Evolutionary conservation across 495 filamentous ascomycete genomes (phyloP).

Genomic region (Xylaria sp.): DNA sequence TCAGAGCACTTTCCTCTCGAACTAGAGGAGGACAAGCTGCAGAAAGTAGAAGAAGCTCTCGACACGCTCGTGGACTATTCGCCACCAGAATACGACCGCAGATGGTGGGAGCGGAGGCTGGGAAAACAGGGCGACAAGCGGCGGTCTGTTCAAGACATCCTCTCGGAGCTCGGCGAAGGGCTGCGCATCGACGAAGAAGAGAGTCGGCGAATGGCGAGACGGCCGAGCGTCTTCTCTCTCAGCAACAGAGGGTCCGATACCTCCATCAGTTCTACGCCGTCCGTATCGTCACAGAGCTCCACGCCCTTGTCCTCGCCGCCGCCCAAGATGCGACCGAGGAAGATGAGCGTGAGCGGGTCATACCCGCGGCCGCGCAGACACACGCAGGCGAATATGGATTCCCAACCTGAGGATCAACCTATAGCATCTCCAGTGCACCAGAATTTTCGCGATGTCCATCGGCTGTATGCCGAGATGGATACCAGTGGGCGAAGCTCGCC

Average conservation of each 20-base stretch:
- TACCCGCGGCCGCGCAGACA: constrained; percentile 26
- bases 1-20: constrained; percentile 28
- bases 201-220: constrained; percentile 16
- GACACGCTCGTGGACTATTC: constrained; percentile 26
- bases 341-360: constrained; percentile 27
- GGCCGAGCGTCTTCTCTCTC: constrained; percentile 28
- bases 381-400: constrained; percentile 16
- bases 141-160: constrained; percentile 27
- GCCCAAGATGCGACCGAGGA: constrained; percentile 22
- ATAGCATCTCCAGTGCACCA: constrained; percentile 8
- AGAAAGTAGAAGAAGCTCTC: constrained; percentile 27
- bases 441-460: constrained; percentile 10
- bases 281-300: constrained; percentile 21
- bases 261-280: constrained; percentile 16
- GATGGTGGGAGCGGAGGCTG: constrained; percentile 22
- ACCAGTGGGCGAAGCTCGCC: constrained; percentile 23
- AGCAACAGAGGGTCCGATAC: constrained; percentile 19
- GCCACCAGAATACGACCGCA: constrained; percentile 15
- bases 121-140: constrained; percentile 34
- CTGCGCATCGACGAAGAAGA: constrained; percentile 28
- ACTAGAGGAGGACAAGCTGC: constrained; percentile 24
- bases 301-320: constrained; percentile 17
- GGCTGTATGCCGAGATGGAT: constrained; percentile 24
- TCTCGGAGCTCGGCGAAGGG: constrained; percentile 29
- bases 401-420: constrained; percentile 2